These are phyloP conservation scores for Aspergillus sp. DNA, from an alignment of 2,329 filamentous ascomycete species.

Conservation along the genomic window DNA sequence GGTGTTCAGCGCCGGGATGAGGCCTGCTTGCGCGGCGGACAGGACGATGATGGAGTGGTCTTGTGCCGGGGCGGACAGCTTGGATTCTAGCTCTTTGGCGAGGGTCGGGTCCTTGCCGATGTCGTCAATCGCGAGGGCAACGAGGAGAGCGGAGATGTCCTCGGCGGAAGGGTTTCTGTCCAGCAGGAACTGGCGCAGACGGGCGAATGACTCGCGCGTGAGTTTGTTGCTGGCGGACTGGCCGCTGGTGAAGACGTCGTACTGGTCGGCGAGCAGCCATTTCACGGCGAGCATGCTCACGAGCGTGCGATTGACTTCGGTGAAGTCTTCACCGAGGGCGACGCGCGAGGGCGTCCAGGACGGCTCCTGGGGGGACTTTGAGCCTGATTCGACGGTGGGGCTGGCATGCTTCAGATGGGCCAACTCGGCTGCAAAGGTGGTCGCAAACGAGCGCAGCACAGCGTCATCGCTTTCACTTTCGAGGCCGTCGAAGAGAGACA, in stretches of 20 bases:
- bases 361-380: neutral
- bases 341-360: constrained; percentile 2
- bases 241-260: constrained; percentile 28
- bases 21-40: neutral
- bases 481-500: neutral
- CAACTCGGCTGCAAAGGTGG: constrained; percentile 1
- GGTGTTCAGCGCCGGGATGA: constrained; percentile 24
- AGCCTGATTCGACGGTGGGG: constrained; percentile 4
- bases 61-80: neutral
- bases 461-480: neutral
- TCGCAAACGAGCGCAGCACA: neutral
- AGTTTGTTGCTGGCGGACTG: constrained; percentile 26
- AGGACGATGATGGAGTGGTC: neutral
- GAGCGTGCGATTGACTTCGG: constrained; percentile 41
- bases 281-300: constrained; percentile 35
- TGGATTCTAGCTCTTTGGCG: constrained; percentile 19
- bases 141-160: constrained; percentile 30
- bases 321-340: constrained; percentile 23
- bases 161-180: constrained; percentile 11
- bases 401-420: constrained; percentile 6
- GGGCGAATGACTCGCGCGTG: constrained; percentile 26
- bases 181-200: constrained; percentile 23
- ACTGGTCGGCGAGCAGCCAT: constrained; percentile 36
- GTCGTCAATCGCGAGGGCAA: constrained; percentile 37
- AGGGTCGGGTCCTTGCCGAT: constrained; percentile 37